A percentile compares a stretch with the other conserved stretches of the same genome.
These are phyloP conservation scores for Rhodotorula sp. DNA, from an alignment of 1,284 basidiomycete species.

Conservation along the genomic window DNA sequence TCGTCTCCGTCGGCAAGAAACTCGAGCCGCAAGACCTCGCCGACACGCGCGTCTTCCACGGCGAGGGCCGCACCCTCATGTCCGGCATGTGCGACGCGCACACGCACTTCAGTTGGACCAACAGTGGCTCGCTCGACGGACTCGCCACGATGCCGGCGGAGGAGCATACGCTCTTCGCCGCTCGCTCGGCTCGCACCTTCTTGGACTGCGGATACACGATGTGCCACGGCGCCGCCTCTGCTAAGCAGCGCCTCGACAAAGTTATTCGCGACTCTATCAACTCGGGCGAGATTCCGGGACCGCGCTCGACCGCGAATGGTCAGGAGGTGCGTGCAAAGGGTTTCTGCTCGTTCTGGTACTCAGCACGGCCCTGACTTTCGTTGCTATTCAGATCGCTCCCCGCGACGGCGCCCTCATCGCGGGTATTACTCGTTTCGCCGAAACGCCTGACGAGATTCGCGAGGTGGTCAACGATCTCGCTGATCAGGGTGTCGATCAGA, in stretches of 20 bases:
- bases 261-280: constrained; percentile 49
- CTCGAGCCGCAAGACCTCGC: background rate
- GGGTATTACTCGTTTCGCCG: constrained; percentile 31
- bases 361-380: background rate
- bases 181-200: constrained; percentile 7
- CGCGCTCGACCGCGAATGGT: background rate
- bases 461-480: constrained; percentile 3
- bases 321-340: background rate
- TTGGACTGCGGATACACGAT: constrained; percentile 6
- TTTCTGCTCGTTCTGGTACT: background rate
- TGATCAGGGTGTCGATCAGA: constrained; percentile 20
- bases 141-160: constrained; percentile 13
- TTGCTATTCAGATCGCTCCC: constrained; percentile 47
- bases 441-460: constrained; percentile 4
- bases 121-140: constrained; percentile 15
- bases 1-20: constrained; percentile 31
- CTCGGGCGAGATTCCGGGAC: constrained; percentile 39
- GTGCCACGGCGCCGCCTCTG: constrained; percentile 46
- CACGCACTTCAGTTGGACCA: constrained; percentile 16
- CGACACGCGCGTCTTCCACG: background rate
- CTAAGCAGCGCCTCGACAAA: constrained; percentile 47
- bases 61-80: constrained; percentile 15
- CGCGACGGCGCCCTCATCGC: constrained; percentile 47
- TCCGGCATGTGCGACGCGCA: constrained; percentile 11
- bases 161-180: constrained; percentile 14